These are phyloP conservation scores for Aureobasidium sp. DNA, from an alignment of 2,329 filamentous ascomycete genomes.

Conservation along the genomic window DNA sequence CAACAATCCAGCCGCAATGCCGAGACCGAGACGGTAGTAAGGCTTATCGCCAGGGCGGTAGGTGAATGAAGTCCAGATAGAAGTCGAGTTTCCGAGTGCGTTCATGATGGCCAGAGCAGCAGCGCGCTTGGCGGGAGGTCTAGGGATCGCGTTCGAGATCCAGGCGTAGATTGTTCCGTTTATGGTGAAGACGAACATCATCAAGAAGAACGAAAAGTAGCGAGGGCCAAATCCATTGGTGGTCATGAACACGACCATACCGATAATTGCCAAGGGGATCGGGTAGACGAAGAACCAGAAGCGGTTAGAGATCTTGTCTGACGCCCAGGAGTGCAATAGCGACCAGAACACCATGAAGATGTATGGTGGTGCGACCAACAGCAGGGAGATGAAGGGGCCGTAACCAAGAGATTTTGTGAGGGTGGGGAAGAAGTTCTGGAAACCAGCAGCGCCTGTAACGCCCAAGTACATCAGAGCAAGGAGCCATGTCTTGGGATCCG, in stretches of 20 bases:
- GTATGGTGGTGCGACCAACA: slow-evolving; percentile 47
- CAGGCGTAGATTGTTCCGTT: slow-evolving; percentile 59
- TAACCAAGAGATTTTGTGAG: slow-evolving; percentile 40
- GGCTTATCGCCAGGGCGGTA: slow-evolving; percentile 24
- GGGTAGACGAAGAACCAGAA: slow-evolving; percentile 49
- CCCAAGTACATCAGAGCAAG: slow-evolving; percentile 42
- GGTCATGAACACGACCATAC: slow-evolving; percentile 48
- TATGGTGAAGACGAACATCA: slow-evolving; percentile 49
- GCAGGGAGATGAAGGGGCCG: slow-evolving; percentile 38
- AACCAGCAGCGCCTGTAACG: slow-evolving; percentile 43
- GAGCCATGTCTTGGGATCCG: slow-evolving; percentile 43
- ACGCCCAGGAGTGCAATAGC: slow-evolving; percentile 36
- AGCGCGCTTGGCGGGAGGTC: slow-evolving; percentile 66
- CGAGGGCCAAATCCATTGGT: slow-evolving; percentile 43
- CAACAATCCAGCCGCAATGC: slow-evolving; percentile 27
- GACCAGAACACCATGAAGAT: slow-evolving; percentile 46
- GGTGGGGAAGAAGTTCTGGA: slow-evolving; percentile 51
- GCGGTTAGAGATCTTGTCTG: slow-evolving; percentile 37
- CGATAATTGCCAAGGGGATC: slow-evolving; percentile 42
- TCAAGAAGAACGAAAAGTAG: slow-evolving; percentile 49
- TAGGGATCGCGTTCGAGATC: slow-evolving; percentile 68
- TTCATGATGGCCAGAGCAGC: slow-evolving; percentile 70
- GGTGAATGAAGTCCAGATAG: slow-evolving; percentile 49
- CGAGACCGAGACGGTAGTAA: slow-evolving; percentile 27
- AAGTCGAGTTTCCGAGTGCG: slow-evolving; percentile 58